phyloP scores from a whole-genome alignment of 1,139 yeast genomes.

The Pichia sp. region DNA sequence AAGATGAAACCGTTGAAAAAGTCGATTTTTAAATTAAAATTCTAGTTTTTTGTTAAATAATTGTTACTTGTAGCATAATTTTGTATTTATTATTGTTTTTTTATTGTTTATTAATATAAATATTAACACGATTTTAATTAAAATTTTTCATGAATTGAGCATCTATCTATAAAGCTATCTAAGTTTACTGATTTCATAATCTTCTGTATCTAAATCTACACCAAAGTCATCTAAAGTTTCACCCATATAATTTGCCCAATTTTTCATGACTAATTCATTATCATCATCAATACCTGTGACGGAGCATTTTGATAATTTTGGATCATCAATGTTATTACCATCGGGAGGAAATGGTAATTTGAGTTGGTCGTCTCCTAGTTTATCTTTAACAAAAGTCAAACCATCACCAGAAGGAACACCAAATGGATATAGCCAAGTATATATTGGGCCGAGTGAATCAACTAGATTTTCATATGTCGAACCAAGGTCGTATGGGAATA shows the following conservation, averaged over 20 bases:
- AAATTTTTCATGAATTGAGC: no score
- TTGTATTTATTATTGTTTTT: neutral
- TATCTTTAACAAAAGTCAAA: constrained; percentile 46
- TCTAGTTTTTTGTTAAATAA: no score
- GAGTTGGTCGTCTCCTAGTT: constrained; percentile 49
- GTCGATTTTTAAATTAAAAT: constrained; percentile 9
- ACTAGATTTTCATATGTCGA: constrained; percentile 51
- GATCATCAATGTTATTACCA: constrained; percentile 44
- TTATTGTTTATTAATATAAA: no score
- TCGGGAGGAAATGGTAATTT: constrained; percentile 88
- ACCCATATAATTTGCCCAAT: constrained; percentile 76
- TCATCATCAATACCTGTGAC: constrained; percentile 11
- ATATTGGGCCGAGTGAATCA: constrained; percentile 49
- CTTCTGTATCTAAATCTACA: constrained; percentile 70
- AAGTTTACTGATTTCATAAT: constrained; percentile 18
- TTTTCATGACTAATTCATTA: constrained; percentile 19
- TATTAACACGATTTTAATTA: no score
- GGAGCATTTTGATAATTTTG: constrained; percentile 1
- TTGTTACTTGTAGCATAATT: no score
- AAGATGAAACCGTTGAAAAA: constrained; percentile 22
- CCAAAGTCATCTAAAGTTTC: constrained; percentile 81
- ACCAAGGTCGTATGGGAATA: constrained; percentile 74
- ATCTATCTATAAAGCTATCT: no score
- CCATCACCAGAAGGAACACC: constrained; percentile 53
- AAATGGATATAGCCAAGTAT: constrained; percentile 69